Percentiles rank a stretch among this genome's conserved stretches.
phyloP scores from a whole-genome alignment of 768 basidiomycete species.

The Mycena haematopus region DNA sequence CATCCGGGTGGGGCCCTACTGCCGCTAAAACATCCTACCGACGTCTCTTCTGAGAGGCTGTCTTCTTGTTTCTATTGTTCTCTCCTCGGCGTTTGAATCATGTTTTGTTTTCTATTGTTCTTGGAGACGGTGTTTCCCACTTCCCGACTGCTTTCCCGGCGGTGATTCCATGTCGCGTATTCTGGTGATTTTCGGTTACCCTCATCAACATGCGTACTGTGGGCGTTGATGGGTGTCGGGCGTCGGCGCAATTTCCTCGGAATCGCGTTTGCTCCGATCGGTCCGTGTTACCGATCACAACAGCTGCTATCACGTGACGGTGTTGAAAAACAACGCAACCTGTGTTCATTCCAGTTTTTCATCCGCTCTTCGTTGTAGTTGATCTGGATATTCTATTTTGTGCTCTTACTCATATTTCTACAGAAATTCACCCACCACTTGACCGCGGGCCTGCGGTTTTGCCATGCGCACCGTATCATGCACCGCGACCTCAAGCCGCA shows the following conservation, averaged over 20 bases:
- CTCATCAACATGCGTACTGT: constrained; percentile 6
- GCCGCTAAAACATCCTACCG: background rate
- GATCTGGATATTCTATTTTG: background rate
- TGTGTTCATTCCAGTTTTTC: background rate
- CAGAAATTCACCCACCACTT: constrained; percentile 98
- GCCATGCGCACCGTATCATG: constrained; percentile 94
- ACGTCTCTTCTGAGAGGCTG: background rate
- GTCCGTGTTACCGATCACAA: background rate
- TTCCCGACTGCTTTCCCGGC: background rate
- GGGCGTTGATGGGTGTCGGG: constrained; percentile 15
- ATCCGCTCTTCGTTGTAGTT: background rate
- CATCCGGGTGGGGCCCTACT: background rate
- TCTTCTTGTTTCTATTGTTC: background rate
- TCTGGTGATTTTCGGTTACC: background rate
- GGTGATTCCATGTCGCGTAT: background rate
- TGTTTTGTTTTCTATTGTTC: background rate
- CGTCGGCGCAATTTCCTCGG: background rate
- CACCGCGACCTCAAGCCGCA: constrained; percentile 97
- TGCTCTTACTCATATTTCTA: background rate
- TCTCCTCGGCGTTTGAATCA: background rate
- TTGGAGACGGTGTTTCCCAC: background rate
- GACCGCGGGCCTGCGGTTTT: constrained; percentile 88
- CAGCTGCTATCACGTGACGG: background rate
- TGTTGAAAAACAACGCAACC: background rate
- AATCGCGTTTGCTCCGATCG: background rate